A percentile compares a stretch with the other conserved stretches of the same genome.
phyloP scores from a whole-genome alignment of 192 early-diverging fungal genomes.

The Podila horticola region DNA sequence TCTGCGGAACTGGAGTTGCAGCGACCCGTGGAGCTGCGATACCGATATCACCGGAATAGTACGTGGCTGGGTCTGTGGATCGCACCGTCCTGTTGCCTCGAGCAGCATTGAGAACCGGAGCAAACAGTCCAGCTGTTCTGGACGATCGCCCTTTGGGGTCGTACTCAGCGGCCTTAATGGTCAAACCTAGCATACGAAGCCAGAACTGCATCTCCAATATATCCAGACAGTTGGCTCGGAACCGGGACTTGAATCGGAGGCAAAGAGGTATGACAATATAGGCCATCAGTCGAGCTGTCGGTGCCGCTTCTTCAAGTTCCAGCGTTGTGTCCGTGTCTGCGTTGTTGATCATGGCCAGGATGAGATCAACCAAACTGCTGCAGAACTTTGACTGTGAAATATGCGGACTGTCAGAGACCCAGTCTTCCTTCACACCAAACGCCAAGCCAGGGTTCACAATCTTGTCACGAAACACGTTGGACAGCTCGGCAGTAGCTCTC shows the following conservation, averaged over 20 bases:
- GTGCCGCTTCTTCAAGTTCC: conserved; percentile 54
- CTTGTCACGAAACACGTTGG: conserved; percentile 52
- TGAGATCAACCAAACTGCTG: conserved; percentile 56
- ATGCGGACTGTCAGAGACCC: conserved; percentile 38
- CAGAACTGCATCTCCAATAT: conserved; percentile 47
- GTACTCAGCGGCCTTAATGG: conserved; percentile 39
- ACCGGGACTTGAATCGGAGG: conserved; percentile 54
- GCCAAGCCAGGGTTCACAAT: conserved; percentile 54
- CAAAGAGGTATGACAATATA: conserved; percentile 62
- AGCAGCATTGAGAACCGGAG: conserved; percentile 32
- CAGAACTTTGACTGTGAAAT: conserved; percentile 50
- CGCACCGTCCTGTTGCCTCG: conserved; percentile 4
- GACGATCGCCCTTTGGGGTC: conserved; percentile 25
- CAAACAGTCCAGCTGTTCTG: conserved; percentile 21
- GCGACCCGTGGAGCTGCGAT: not conserved
- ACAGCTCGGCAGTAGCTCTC: conserved; percentile 37
- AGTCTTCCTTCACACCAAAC: conserved; percentile 49
- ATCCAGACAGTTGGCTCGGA: conserved; percentile 25
- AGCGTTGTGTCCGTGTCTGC: conserved; percentile 54
- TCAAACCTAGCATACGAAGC: conserved; percentile 41
- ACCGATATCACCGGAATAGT: conserved; percentile 9
- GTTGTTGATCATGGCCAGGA: conserved; percentile 60
- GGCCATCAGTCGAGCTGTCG: conserved; percentile 58
- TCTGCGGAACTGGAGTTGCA: not conserved
- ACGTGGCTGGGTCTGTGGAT: conserved; percentile 5